Base-by-base conservation (phyloP, 345 rosid genomes). In the Corchorus capsularis region DNA sequence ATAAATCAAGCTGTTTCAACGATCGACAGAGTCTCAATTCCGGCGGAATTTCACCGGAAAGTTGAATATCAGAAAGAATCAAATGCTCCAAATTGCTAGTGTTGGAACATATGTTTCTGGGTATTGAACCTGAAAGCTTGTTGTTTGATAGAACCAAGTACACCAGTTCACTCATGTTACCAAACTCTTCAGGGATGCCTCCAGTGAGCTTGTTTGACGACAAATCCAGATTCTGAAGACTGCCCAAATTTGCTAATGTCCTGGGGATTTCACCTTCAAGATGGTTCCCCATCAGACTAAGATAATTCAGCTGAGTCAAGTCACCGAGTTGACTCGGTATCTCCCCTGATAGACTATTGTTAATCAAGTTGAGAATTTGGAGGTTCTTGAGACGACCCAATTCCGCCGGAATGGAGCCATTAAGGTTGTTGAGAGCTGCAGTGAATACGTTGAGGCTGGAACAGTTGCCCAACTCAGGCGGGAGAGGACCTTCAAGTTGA, bases 391-490 rank as follows among this genome's bases (percentile, higher is more conserved):
- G 87, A 2, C 71, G 85, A 19, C 90, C 89, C 71, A 96, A 39
- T 63, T 91, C 92, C 8, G 27, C 75, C 6, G 99, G 97, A 54
- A 96, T 85, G 4, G 99, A 83, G 13, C 96, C 97, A 64, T 87
- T 92, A 53, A 96, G 89, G 35, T 63, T 82, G 85, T 96, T 96
- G 80, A 55, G 27, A 1, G 94, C 88, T 1, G 79, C 85, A 1
- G 94, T 62, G 83, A 96, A 76, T 16, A 79, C 71, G 0, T 69
- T 73, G 74, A 96, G 91, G 73, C 85, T 86, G 14, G 97, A 82
- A 78, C 98, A 96, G 78, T 93, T 96, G 32, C 93, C 97, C 45
- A 96, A 71, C 70, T 90, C 88, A 7, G 80, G 62, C 19, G 97
- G 98, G 76, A 96, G 86, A 3, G 86, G 87, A 62, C 98, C 99